Base-by-base conservation (phyloP, 1,284 basidiomycete genomes). In the Ganoderma sinense region DNA sequence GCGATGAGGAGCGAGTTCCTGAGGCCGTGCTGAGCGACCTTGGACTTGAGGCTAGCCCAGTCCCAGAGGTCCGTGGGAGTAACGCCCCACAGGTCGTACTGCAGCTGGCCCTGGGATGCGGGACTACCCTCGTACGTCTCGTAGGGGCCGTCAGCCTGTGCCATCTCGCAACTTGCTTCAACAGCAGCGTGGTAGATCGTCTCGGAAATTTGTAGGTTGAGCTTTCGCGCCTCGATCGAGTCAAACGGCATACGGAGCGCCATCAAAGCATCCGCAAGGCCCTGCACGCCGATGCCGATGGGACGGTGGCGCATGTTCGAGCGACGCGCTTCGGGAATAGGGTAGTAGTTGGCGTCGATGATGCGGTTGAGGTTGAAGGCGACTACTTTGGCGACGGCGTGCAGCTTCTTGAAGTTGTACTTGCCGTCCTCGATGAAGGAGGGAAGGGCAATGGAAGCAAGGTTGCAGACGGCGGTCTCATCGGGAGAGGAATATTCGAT, bases 221-320 rank as follows among this genome's bases (percentile, higher is more conserved):
- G 91, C 76, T 91, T 85, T 76, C 94, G 92, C 39, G 97, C 98
- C 71, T 92, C 93, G 26, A 87, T 87, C 13, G 95, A 97, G 78
- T 99, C 97, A 82, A 99, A 99, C 0, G 98, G 95, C 88, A 98
- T 91, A 73, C 94, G 95, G 51, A 99, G 89, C 61, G 94, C 94
- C 97, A 99, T 99, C 87, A 99, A 99, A 1, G 97, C 89, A 78
- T 99, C 98, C 18, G 98, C 98, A 59, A 99, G 92, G 82, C 98
- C 98, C 81, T 99, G 96, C 70, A 99, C 97, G 81, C 98, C 98
- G 77, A 99, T 87, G 77, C 98, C 98, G 75, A 99, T 97, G 66
- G 98, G 98, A 65, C 98, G 94, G 83, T 99, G 97, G 73, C 97
- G 96, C 90, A 95, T 94, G 90, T 99, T 99, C 62, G 97, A 98